These are phyloP conservation scores for Clonostachys solani DNA, from an alignment of 2,329 filamentous ascomycete genomes.

Conservation along the genomic window DNA sequence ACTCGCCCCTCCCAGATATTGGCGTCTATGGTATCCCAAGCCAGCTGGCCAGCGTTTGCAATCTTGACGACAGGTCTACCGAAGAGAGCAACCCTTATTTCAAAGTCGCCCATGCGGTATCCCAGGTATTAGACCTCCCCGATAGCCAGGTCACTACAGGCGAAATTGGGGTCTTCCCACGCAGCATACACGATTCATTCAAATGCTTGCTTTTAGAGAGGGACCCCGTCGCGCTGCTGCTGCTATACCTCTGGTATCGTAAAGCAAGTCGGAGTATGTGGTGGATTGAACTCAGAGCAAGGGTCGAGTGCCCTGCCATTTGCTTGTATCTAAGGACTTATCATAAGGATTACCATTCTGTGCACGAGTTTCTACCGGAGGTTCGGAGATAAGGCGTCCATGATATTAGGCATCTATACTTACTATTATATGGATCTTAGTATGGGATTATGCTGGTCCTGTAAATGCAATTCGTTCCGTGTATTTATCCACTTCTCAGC, in stretches of 20 bases:
- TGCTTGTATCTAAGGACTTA: slow-evolving; percentile 24
- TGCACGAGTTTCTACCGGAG: no score
- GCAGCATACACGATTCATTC: slow-evolving; percentile 24
- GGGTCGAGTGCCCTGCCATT: slow-evolving; percentile 36
- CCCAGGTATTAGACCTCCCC: slow-evolving; percentile 17
- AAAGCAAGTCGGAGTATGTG: slow-evolving; percentile 32
- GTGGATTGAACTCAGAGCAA: slow-evolving; percentile 35
- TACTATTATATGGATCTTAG: no score
- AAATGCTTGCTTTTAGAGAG: slow-evolving; percentile 18
- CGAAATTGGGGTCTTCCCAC: slow-evolving; percentile 23
- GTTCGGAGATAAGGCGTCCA: no score
- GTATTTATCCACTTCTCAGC: no score
- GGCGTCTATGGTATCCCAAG: slow-evolving; percentile 17
- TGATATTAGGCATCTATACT: no score
- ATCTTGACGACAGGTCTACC: slow-evolving; percentile 21
- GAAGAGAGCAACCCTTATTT: slow-evolving; percentile 28
- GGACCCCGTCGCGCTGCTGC: slow-evolving; percentile 29
- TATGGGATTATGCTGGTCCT: no score
- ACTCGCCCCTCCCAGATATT: slow-evolving; percentile 19
- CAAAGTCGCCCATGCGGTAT: slow-evolving; percentile 26
- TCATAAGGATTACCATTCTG: slow-evolving; percentile 13
- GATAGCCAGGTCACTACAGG: slow-evolving; percentile 22
- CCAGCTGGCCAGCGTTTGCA: slow-evolving; percentile 13
- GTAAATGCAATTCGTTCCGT: no score
- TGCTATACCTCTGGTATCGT: slow-evolving; percentile 36